phyloP scores from a whole-genome alignment of 768 basidiomycete genomes.

The Hericium coralloides region DNA sequence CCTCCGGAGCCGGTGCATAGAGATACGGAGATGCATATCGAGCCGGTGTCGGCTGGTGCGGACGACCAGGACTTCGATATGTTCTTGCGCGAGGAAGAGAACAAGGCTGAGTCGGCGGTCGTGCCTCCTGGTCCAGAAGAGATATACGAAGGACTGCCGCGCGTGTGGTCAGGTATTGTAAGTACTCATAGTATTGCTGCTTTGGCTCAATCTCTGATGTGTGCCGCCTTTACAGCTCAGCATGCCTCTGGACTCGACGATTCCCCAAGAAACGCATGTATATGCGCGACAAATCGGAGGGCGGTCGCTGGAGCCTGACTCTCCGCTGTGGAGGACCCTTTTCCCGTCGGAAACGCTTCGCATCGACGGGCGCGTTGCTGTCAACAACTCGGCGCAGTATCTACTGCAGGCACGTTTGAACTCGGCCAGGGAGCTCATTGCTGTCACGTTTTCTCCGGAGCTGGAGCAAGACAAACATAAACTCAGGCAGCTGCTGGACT shows the following conservation, averaged over 20 bases:
- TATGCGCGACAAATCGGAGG: conserved; percentile 78
- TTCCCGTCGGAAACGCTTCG: conserved; percentile 63
- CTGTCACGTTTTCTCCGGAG: conserved; percentile 60
- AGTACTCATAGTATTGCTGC: conserved; percentile 19
- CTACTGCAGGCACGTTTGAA: conserved; percentile 73
- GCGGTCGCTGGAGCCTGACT: conserved; percentile 43
- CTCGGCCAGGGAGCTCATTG: conserved; percentile 67
- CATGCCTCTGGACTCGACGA: conserved; percentile 71
- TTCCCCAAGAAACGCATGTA: conserved; percentile 57
- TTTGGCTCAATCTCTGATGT: conserved; percentile 1
- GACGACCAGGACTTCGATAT: conserved; percentile 75
- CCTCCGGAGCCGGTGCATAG: conserved; percentile 24
- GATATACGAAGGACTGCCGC: conserved; percentile 44
- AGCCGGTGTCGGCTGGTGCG: conserved; percentile 28
- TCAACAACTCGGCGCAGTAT: conserved; percentile 69
- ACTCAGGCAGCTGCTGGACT: conserved; percentile 57
- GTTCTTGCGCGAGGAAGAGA: conserved; percentile 33
- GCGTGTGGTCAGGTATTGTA: conserved; percentile 74
- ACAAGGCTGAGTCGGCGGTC: conserved; percentile 20
- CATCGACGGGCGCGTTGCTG: conserved; percentile 80
- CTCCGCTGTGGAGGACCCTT: conserved; percentile 64
- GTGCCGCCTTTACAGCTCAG: conserved; percentile 38
- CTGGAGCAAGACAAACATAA: conserved; percentile 33
- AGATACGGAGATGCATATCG: conserved; percentile 22
- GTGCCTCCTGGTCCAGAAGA: conserved; percentile 15